These are phyloP conservation scores for Orbilia blumenaviensis DNA, from an alignment of 2,329 filamentous ascomycete species.

Conservation along the genomic window DNA sequence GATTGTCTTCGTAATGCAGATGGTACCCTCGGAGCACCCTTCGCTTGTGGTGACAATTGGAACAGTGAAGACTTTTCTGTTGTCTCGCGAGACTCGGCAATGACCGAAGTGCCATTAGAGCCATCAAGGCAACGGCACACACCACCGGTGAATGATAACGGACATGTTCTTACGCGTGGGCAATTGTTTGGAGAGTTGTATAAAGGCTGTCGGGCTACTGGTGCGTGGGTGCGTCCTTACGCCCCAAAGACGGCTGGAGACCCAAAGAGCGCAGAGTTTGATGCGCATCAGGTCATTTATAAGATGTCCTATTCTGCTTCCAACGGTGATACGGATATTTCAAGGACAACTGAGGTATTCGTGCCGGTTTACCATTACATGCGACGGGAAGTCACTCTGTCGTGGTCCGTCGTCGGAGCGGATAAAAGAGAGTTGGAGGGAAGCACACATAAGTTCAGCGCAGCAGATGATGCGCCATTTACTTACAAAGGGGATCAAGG, in stretches of 20 bases:
- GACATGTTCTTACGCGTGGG: constrained; percentile 54
- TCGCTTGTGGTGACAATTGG: constrained; percentile 62
- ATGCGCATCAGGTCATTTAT: constrained; percentile 60
- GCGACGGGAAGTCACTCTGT: constrained; percentile 58
- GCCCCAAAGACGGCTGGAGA: constrained; percentile 62
- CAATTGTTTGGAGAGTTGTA: constrained; percentile 60
- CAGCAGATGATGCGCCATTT: constrained; percentile 48
- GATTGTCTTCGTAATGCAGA: constrained; percentile 61
- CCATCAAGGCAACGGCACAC: constrained; percentile 56
- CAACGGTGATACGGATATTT: constrained; percentile 44
- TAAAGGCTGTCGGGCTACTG: constrained; percentile 61
- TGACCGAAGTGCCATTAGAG: constrained; percentile 60
- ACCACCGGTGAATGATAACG: constrained; percentile 51
- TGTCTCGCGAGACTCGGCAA: constrained; percentile 60
- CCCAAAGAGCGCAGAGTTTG: constrained; percentile 60
- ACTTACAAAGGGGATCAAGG: constrained; percentile 33
- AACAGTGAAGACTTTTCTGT: constrained; percentile 64
- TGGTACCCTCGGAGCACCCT: constrained; percentile 33
- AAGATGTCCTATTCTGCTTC: constrained; percentile 59
- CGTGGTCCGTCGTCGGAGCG: constrained; percentile 29
- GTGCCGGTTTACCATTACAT: constrained; percentile 64
- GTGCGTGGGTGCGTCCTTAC: constrained; percentile 63
- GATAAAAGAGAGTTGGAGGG: constrained; percentile 16
- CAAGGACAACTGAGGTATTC: constrained; percentile 61
- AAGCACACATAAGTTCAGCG: constrained; percentile 31